Conservation (phyloP, 73 alveolate genomes). For the Paramecium bursaria region DNA sequence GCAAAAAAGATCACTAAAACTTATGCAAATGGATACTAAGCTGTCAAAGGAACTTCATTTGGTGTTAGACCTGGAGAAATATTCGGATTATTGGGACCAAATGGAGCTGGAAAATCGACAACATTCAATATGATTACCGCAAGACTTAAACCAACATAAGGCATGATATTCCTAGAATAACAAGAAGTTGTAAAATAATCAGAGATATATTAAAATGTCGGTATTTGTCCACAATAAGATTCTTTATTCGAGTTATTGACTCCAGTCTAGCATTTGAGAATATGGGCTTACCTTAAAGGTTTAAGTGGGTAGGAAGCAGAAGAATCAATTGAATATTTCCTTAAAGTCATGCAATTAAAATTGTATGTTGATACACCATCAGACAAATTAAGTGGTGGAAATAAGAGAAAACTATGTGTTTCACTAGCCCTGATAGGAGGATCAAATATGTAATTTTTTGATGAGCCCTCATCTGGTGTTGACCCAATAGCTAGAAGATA, state of each 20-base stretch:
- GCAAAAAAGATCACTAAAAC: conserved; percentile 49
- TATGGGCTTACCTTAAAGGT: conserved; percentile 71
- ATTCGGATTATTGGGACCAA: conserved; percentile 91
- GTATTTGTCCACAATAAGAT: conserved; percentile 80
- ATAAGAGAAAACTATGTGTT: conserved; percentile 85
- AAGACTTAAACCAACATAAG: conserved; percentile 58
- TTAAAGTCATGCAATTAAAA: conserved; percentile 72
- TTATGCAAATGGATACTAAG: conserved; percentile 79
- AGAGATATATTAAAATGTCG: conserved; percentile 55
- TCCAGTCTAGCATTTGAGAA: conserved; percentile 75
- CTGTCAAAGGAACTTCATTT: conserved; percentile 84
- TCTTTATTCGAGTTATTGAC: conserved; percentile 80
- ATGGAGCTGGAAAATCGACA: conserved; percentile 97
- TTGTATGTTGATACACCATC: conserved; percentile 59
- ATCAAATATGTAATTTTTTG: conserved; percentile 77
- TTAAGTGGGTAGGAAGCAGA: conserved; percentile 31
- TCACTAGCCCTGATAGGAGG: conserved; percentile 85
- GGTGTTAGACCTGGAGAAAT: conserved; percentile 82
- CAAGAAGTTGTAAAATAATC: conserved; percentile 21
- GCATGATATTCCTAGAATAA: conserved; percentile 23
- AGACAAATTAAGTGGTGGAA: conserved; percentile 87
- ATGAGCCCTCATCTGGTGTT: conserved; percentile 86
- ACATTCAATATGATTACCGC: conserved; percentile 84
- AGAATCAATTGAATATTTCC: conserved; percentile 68
- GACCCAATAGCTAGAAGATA: conserved; percentile 83